Conservation (phyloP, 2,329 filamentous ascomycete genomes). For the Alternaria burnsii region DNA sequence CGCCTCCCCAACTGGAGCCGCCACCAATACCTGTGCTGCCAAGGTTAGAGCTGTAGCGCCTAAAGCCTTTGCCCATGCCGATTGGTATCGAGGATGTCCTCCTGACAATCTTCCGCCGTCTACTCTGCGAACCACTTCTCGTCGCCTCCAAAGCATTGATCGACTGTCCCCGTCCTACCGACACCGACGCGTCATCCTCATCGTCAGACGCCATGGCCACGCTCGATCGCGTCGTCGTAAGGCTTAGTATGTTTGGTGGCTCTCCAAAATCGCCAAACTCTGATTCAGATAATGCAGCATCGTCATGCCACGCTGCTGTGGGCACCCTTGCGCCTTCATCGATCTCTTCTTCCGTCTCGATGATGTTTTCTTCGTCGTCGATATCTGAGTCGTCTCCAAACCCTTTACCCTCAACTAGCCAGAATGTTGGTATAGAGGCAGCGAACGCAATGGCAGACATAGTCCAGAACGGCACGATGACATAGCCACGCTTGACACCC, state of each 20-base stretch:
- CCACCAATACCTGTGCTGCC: constrained; percentile 50
- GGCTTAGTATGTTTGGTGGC: constrained; percentile 45
- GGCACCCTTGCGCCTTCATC: not conserved
- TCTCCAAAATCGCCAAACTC: constrained; percentile 49
- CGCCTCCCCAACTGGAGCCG: constrained; percentile 48
- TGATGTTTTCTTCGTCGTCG: constrained; percentile 46
- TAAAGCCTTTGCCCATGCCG: constrained; percentile 57
- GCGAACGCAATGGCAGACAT: constrained; percentile 70
- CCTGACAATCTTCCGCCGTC: constrained; percentile 43
- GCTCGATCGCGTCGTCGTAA: constrained; percentile 42
- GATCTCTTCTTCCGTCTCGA: constrained; percentile 26
- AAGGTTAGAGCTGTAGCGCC: constrained; percentile 57
- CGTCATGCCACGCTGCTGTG: constrained; percentile 9
- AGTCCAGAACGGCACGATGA: constrained; percentile 83
- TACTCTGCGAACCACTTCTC: constrained; percentile 43
- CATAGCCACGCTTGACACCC: constrained; percentile 78
- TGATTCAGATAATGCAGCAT: constrained; percentile 41
- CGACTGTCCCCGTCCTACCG: constrained; percentile 21
- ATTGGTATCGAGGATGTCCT: constrained; percentile 55
- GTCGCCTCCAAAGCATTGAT: constrained; percentile 22
- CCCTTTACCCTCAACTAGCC: constrained; percentile 77
- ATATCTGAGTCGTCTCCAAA: constrained; percentile 57
- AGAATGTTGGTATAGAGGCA: constrained; percentile 76
- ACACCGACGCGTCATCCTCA: constrained; percentile 24
- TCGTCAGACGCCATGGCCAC: constrained; percentile 35